phyloP scores from a whole-genome alignment of 352 stramenopile genomes.

The Thraustochytrium striatum region DNA sequence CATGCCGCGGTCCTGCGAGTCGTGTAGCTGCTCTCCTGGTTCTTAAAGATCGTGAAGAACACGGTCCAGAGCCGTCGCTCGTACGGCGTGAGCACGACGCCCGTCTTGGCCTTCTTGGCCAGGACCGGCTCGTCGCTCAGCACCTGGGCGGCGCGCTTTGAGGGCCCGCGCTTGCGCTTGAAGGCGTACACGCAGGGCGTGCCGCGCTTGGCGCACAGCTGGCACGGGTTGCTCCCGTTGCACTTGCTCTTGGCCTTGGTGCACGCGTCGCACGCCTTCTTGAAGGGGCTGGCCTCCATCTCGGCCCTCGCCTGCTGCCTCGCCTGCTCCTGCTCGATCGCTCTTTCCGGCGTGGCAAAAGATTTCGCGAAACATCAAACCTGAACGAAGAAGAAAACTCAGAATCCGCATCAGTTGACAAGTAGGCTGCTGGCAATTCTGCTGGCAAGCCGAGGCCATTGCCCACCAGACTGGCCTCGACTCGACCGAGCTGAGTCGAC shows the following conservation, averaged over 20 bases:
- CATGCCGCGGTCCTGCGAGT: constrained; percentile 14
- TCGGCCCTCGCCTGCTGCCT: background rate
- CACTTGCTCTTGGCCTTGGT: constrained; percentile 48
- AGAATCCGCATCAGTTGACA: background rate
- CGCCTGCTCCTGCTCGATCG: background rate
- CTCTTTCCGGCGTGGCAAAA: no score
- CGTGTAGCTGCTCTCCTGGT: constrained; percentile 31
- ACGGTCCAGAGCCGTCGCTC: constrained; percentile 44
- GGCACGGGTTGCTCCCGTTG: constrained; percentile 32
- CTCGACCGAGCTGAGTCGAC: no score
- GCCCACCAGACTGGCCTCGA: no score
- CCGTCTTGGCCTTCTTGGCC: background rate
- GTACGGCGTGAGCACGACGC: constrained; percentile 13
- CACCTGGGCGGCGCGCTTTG: background rate
- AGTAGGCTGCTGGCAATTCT: no score
- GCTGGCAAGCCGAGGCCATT: no score
- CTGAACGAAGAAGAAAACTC: background rate
- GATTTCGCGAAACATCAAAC: no score
- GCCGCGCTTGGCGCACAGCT: constrained; percentile 4
- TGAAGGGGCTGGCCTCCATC: constrained; percentile 1
- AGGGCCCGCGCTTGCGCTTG: constrained; percentile 22
- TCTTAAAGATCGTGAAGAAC: constrained; percentile 47
- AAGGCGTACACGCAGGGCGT: constrained; percentile 45
- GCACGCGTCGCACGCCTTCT: constrained; percentile 48
- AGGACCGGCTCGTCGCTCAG: constrained; percentile 1